Percentiles rank a stretch among this genome's conserved stretches.
These are phyloP conservation scores for Neurospora pannonica DNA, from an alignment of 495 filamentous ascomycete genomes.

Conservation along the genomic window DNA sequence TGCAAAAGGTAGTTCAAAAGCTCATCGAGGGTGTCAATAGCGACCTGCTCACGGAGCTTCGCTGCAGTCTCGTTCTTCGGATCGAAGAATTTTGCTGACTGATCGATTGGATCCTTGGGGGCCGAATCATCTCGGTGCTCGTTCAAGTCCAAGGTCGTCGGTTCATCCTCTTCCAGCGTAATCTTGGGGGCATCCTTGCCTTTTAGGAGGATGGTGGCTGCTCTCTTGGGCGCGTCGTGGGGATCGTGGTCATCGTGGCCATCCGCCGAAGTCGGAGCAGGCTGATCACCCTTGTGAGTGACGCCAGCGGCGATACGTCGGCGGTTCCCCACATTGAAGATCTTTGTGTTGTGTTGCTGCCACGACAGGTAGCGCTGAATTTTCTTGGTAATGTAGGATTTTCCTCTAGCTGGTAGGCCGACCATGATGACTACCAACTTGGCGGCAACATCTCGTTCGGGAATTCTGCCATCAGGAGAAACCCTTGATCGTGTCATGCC, in stretches of 20 bases:
- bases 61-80: constrained; percentile 76
- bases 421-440: constrained; percentile 99
- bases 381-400: constrained; percentile 98
- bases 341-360: constrained; percentile 88
- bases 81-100: constrained; percentile 91
- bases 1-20: constrained; percentile 78
- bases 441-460: constrained; percentile 82
- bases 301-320: constrained; percentile 67
- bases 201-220: constrained; percentile 40
- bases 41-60: constrained; percentile 79
- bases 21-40: constrained; percentile 86
- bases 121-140: not conserved
- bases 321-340: constrained; percentile 95
- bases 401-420: constrained; percentile 85
- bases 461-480: constrained; percentile 88
- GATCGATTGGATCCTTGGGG: constrained; percentile 55
- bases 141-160: constrained; percentile 27
- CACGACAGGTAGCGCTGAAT: constrained; percentile 89
- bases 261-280: constrained; percentile 13
- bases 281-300: constrained; percentile 16
- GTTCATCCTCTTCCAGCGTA: constrained; percentile 18
- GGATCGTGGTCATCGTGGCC: constrained; percentile 19
- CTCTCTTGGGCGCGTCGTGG: constrained; percentile 30
- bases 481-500: constrained; percentile 85
- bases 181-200: constrained; percentile 29